phyloP scores from a whole-genome alignment of 2,329 filamentous ascomycete species.

The Sporothrix pseudoabietina region DNA sequence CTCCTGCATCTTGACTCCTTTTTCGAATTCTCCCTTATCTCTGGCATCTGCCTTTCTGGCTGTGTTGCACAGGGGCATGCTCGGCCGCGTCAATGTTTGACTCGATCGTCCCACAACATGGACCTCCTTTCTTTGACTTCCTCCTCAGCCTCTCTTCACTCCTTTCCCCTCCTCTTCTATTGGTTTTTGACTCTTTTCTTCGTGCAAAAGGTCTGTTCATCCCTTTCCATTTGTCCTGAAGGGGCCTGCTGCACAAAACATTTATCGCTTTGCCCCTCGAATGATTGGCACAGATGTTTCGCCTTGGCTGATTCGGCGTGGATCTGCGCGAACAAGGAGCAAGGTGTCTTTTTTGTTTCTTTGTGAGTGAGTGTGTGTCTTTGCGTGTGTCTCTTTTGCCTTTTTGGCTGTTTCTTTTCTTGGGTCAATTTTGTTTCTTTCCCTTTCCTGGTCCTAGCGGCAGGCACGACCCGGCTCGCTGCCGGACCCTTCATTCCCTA shows the following conservation, averaged over 20 bases:
- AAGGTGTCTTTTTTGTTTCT: not conserved
- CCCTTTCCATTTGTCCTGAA: not conserved
- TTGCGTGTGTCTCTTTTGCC: not conserved
- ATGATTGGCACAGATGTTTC: not conserved
- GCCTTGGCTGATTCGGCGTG: slow-evolving; percentile 1
- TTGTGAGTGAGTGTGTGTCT: not conserved
- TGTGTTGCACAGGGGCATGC: not conserved
- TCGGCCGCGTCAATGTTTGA: not conserved
- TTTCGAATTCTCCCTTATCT: not conserved
- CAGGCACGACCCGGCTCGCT: slow-evolving; percentile 23
- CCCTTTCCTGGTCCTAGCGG: slow-evolving; percentile 7
- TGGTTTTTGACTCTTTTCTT: not conserved
- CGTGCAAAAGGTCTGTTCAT: not conserved
- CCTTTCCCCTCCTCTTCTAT: too few species aligned
- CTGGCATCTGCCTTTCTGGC: not conserved
- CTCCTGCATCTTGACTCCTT: not conserved
- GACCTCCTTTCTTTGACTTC: not conserved
- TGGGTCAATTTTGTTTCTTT: not conserved
- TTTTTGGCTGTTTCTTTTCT: not conserved
- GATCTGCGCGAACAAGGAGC: slow-evolving; percentile 7
- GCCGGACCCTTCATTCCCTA: not conserved
- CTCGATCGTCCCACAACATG: not conserved
- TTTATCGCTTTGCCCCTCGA: not conserved
- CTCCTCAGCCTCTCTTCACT: too few species aligned
- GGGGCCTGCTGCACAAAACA: not conserved